A percentile compares a stretch with the other conserved stretches of the same genome.
Conservation (phyloP, 1,284 basidiomycete species). For the Amylostereum areolatum region DNA sequence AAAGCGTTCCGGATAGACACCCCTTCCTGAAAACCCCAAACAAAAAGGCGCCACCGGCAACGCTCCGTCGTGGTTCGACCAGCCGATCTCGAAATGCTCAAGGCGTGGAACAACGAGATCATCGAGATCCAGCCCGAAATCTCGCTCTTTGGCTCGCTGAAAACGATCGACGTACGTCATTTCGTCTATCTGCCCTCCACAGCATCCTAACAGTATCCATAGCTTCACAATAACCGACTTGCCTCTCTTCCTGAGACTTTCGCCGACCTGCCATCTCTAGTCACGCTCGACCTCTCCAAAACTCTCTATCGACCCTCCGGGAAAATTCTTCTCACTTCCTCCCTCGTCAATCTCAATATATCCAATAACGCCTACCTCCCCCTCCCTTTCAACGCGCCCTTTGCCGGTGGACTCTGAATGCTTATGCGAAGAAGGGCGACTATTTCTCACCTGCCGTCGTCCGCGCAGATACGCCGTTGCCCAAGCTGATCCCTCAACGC, state of each 20-base stretch:
- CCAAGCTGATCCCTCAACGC: slow-evolving; percentile 54
- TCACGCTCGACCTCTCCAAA: slow-evolving; percentile 67
- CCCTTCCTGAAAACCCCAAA: slow-evolving; percentile 35
- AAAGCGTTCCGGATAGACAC: slow-evolving; percentile 55
- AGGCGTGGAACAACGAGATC: slow-evolving; percentile 75
- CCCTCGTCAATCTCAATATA: slow-evolving; percentile 58
- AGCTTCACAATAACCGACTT: slow-evolving; percentile 74
- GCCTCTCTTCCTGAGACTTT: slow-evolving; percentile 53
- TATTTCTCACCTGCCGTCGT: slow-evolving; percentile 60
- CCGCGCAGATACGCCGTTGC: slow-evolving; percentile 57
- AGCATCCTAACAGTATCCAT: not conserved
- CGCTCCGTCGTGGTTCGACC: slow-evolving; percentile 68
- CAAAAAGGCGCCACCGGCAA: slow-evolving; percentile 24
- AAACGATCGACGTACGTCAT: slow-evolving; percentile 60
- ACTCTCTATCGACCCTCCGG: slow-evolving; percentile 52
- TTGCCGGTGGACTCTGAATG: slow-evolving; percentile 22
- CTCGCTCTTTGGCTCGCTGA: slow-evolving; percentile 74
- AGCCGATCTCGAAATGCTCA: slow-evolving; percentile 65
- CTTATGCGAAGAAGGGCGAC: slow-evolving; percentile 27
- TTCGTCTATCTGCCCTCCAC: not conserved
- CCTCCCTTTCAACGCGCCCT: slow-evolving; percentile 59
- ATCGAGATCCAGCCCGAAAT: slow-evolving; percentile 73
- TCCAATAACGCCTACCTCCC: slow-evolving; percentile 56
- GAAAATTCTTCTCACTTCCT: slow-evolving; percentile 58
- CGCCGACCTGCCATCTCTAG: slow-evolving; percentile 57